Evolutionary conservation across 2,329 filamentous ascomycete genomes (phyloP).

Genomic region (Atkinsonella hypoxylon): DNA sequence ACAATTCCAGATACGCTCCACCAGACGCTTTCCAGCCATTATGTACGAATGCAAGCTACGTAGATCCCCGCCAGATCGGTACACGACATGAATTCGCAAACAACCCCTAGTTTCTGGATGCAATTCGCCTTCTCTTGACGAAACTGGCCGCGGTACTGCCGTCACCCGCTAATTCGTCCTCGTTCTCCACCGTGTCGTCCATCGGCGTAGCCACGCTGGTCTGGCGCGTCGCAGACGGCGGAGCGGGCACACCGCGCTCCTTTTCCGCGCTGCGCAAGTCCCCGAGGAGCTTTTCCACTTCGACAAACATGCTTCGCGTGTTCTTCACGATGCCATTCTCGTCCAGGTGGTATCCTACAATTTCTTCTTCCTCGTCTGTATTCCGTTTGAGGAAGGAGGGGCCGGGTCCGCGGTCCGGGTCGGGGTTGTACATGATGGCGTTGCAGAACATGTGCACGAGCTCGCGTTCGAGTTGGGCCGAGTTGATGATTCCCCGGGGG

Average conservation of each 20-base stretch:
- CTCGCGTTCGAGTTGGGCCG: slow-evolving; percentile 82
- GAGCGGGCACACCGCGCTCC: slow-evolving; percentile 28
- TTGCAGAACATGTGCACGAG: slow-evolving; percentile 96
- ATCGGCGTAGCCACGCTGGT: slow-evolving; percentile 28
- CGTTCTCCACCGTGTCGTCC: slow-evolving; percentile 36
- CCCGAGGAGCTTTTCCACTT: slow-evolving; percentile 68
- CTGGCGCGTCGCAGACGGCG: slow-evolving; percentile 21
- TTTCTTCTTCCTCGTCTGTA: slow-evolving; percentile 31
- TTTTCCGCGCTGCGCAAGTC: slow-evolving; percentile 66
- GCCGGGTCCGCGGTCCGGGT: slow-evolving; percentile 60
- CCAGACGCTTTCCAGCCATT: no score
- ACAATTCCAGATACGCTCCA: no score
- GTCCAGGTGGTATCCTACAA: slow-evolving; percentile 53
- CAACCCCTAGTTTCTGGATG: slow-evolving; percentile 19
- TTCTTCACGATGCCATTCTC: slow-evolving; percentile 83
- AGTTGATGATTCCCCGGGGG: slow-evolving; percentile 85
- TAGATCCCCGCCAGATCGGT: no score
- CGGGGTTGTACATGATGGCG: slow-evolving; percentile 95
- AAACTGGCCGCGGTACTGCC: slow-evolving; percentile 20
- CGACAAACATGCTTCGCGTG: slow-evolving; percentile 78
- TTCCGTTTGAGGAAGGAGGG: slow-evolving; percentile 41
- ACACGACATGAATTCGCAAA: not conserved
- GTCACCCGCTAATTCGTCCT: slow-evolving; percentile 35
- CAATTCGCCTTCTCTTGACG: slow-evolving; percentile 25
- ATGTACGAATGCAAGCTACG: no score